Evolutionary conservation across 306 rosid genomes (phyloP).

Genomic region (Dalbergia cochinchinensis): DNA sequence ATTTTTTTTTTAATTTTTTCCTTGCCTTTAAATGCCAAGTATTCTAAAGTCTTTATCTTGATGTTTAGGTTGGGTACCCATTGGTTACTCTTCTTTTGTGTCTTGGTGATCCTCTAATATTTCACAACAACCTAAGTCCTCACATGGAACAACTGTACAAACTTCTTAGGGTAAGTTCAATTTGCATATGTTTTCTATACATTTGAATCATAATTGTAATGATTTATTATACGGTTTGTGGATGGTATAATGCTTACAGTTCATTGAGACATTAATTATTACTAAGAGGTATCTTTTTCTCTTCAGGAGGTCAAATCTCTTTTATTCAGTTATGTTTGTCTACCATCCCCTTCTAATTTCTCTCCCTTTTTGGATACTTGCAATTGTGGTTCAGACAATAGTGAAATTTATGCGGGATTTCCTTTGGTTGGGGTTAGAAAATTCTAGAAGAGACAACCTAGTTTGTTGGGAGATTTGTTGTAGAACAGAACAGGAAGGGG

Average conservation of each 20-base stretch:
- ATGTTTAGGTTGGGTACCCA: constrained; percentile 88
- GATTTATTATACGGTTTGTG: background rate
- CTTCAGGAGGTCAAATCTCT: background rate
- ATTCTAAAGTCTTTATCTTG: constrained; percentile 31
- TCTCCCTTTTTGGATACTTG: background rate
- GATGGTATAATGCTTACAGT: constrained; percentile 28
- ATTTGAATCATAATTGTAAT: constrained; percentile 1
- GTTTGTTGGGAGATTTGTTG: background rate
- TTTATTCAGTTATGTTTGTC: background rate
- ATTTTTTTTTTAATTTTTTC: constrained; percentile 28
- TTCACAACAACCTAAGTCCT: constrained; percentile 80
- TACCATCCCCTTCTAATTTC: background rate
- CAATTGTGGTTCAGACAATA: background rate
- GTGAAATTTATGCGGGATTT: background rate
- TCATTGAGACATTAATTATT: constrained; percentile 16
- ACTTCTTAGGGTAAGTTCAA: constrained; percentile 84
- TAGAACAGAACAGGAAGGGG: background rate
- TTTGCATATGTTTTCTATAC: constrained; percentile 7
- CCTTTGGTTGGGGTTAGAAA: background rate
- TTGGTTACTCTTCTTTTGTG: constrained; percentile 96
- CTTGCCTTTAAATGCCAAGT: constrained; percentile 26
- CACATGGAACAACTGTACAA: constrained; percentile 99
- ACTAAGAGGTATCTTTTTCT: constrained; percentile 3
- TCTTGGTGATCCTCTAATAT: constrained; percentile 96
- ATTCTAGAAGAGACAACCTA: background rate